These are phyloP conservation scores for Acanthamoeba culbertsoni DNA, from an alignment of 208 protist species.

Conservation along the genomic window DNA sequence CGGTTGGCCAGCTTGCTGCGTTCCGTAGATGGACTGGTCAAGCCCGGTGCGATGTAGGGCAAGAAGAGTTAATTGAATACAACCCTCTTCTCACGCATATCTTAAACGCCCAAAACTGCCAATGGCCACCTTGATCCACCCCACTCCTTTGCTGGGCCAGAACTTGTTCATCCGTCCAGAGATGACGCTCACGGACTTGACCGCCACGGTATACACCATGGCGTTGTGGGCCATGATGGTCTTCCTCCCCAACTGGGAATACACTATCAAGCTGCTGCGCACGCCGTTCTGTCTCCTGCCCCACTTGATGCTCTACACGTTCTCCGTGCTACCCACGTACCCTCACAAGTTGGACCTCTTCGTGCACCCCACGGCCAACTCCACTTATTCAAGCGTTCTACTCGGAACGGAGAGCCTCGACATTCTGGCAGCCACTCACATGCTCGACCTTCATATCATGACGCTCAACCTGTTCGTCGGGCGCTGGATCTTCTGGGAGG, in stretches of 20 bases:
- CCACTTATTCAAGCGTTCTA: neutral
- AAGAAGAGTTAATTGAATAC: neutral
- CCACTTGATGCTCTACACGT: neutral
- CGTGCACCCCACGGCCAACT: neutral
- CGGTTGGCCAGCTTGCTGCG: no score
- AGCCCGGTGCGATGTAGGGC: no score
- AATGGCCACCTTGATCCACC: neutral
- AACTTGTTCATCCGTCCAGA: neutral
- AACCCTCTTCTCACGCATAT: neutral
- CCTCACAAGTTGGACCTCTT: neutral
- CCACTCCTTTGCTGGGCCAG: neutral
- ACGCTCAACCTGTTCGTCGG: conserved; percentile 24
- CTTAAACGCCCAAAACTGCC: no score
- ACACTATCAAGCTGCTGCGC: conserved; percentile 9
- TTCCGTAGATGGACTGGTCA: no score
- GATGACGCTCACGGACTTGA: neutral
- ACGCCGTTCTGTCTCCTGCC: neutral
- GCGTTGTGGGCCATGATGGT: conserved; percentile 11
- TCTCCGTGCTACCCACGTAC: neutral
- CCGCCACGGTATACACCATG: neutral
- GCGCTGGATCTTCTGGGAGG: neutral
- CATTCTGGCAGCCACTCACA: neutral
- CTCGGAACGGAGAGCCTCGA: neutral
- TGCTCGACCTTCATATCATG: neutral
- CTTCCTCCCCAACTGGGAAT: conserved; percentile 22